These are phyloP conservation scores for Candida sojae DNA, from an alignment of 1,139 yeast species.

Conservation along the genomic window DNA sequence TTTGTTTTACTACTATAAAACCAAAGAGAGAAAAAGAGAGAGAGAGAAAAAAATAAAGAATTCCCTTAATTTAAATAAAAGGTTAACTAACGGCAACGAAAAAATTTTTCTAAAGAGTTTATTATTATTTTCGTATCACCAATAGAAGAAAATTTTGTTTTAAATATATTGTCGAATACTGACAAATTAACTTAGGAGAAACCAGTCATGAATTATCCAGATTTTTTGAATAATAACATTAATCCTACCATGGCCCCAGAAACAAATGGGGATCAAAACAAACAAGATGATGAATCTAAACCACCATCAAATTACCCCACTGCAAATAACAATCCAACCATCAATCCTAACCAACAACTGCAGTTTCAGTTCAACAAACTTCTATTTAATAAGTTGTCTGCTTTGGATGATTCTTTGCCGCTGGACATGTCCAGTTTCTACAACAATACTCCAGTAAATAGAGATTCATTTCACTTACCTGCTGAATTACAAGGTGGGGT, in stretches of 20 bases:
- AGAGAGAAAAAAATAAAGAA: not conserved
- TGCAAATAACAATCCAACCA: not conserved
- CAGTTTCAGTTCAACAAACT: conserved; percentile 25
- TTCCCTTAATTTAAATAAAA: not conserved
- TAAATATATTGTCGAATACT: too few species aligned
- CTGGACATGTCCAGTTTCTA: conserved; percentile 9
- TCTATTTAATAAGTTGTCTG: conserved; percentile 29
- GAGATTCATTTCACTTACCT: conserved; percentile 49
- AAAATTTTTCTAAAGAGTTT: not conserved
- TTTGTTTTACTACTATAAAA: too few species aligned
- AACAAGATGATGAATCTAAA: not conserved
- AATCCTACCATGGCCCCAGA: not conserved
- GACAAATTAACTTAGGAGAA: too few species aligned
- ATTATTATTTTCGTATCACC: not conserved
- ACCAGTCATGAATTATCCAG: conserved; percentile 34
- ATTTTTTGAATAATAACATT: conserved; percentile 25
- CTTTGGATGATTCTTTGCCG: conserved; percentile 19
- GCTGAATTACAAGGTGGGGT: conserved; percentile 65
- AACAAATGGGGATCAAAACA: not conserved
- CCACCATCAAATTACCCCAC: conserved; percentile 1
- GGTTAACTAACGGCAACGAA: not conserved
- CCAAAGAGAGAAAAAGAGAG: too few species aligned
- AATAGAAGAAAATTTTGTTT: not conserved
- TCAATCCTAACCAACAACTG: conserved; percentile 10
- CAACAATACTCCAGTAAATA: conserved; percentile 5